Conservation (phyloP, 371 early-diverging fungal genomes). For the Mortierella sp. region DNA sequence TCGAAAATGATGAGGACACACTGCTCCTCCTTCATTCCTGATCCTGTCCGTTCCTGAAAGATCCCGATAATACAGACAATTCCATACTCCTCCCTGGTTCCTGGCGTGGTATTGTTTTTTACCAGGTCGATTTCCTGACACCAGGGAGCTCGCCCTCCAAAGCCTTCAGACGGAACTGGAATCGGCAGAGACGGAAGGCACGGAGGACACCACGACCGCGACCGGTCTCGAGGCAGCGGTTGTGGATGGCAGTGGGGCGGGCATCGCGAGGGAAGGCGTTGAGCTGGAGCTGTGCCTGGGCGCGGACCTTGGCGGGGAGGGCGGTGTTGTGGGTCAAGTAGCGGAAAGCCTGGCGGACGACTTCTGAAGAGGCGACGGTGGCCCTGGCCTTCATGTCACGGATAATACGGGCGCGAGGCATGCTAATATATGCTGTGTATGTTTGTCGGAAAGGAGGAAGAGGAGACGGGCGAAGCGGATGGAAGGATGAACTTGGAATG, state of each 20-base stretch:
- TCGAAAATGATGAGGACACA: background rate
- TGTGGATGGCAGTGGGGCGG: conserved; percentile 76
- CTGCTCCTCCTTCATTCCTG: background rate
- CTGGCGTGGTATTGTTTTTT: conserved; percentile 44
- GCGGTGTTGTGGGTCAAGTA: conserved; percentile 86
- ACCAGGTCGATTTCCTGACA: conserved; percentile 89
- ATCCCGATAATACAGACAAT: background rate
- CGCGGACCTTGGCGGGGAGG: conserved; percentile 81
- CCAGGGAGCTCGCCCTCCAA: conserved; percentile 87
- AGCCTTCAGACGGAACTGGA: conserved; percentile 88
- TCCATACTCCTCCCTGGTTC: background rate
- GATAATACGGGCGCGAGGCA: conserved; percentile 70
- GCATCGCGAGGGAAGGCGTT: conserved; percentile 82
- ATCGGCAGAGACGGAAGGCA: conserved; percentile 84
- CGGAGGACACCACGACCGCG: conserved; percentile 87
- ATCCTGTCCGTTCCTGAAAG: background rate
- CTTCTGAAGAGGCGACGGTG: conserved; percentile 77
- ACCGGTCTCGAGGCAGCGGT: conserved; percentile 87
- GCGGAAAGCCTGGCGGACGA: conserved; percentile 83
- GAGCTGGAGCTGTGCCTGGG: conserved; percentile 86
- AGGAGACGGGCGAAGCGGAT: conserved; percentile 10
- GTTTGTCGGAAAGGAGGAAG: background rate
- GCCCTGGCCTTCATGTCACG: conserved; percentile 83
- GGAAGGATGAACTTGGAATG: background rate
- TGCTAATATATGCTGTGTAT: conserved; percentile 12